Conservation (phyloP, 805 yeast species). For the Metschnikowia peoriensis region DNA sequence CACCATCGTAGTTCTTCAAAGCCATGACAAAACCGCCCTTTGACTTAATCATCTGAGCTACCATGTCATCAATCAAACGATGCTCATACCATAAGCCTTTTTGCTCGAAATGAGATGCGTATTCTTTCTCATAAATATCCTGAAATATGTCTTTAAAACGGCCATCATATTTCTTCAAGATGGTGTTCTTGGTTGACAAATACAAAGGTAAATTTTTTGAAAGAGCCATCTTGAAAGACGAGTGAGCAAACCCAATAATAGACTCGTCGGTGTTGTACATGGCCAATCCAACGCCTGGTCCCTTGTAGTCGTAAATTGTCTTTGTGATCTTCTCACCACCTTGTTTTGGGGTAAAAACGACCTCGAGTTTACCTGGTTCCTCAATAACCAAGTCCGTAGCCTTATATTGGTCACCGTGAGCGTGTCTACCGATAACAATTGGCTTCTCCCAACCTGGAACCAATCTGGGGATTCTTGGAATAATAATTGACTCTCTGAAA, state of each 20-base stretch:
- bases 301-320: constrained; percentile 66
- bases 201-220: constrained; percentile 75
- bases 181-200: constrained; percentile 92
- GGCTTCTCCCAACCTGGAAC: constrained; percentile 94
- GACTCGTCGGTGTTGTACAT: constrained; percentile 97
- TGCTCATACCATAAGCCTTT: constrained; percentile 95
- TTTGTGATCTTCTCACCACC: constrained; percentile 55
- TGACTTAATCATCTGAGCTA: constrained; percentile 96
- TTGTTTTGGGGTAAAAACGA: constrained; percentile 70
- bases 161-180: constrained; percentile 91
- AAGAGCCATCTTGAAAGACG: constrained; percentile 86
- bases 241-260: constrained; percentile 85
- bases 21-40: constrained; percentile 95
- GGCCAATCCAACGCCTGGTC: constrained; percentile 80
- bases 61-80: constrained; percentile 96
- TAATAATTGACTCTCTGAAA: constrained; percentile 94
- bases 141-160: constrained; percentile 93
- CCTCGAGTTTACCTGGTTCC: constrained; percentile 73
- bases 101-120: constrained; percentile 68
- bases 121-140: constrained; percentile 66
- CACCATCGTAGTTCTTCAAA: constrained; percentile 97
- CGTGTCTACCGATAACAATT: constrained; percentile 95
- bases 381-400: constrained; percentile 85
- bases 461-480: constrained; percentile 82
- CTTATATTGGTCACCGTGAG: constrained; percentile 95